A percentile compares a stretch with the other conserved stretches of the same genome.
These are phyloP conservation scores for Decorospora gaudefroyi DNA, from an alignment of 2,329 filamentous ascomycete species.

Conservation along the genomic window DNA sequence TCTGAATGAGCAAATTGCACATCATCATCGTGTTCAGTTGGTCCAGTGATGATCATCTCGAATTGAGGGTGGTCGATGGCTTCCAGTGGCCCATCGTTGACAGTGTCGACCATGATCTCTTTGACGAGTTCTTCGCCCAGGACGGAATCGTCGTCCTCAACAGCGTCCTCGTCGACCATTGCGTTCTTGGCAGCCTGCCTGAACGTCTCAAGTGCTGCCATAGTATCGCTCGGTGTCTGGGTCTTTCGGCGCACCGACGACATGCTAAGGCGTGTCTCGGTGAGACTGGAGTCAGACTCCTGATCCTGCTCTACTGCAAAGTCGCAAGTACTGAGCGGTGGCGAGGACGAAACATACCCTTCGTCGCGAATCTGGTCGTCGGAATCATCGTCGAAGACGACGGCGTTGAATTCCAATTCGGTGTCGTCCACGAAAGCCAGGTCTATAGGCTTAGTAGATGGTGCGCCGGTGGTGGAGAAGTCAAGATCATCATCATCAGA, in stretches of 20 bases:
- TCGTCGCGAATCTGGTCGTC: slow-evolving; percentile 6
- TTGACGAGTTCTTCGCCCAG: no score
- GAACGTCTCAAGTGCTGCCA: slow-evolving; percentile 8
- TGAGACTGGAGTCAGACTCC: background rate
- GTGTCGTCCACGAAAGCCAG: background rate
- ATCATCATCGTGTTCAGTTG: background rate
- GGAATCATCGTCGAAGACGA: slow-evolving; percentile 4
- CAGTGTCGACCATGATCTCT: background rate
- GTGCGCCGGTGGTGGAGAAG: background rate
- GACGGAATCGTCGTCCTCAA: background rate
- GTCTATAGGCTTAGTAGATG: background rate
- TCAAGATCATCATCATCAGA: background rate
- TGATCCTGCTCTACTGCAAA: background rate
- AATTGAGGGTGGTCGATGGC: background rate
- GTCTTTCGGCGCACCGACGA: background rate
- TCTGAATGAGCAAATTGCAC: no score
- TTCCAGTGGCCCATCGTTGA: slow-evolving; percentile 1
- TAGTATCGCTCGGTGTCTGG: slow-evolving; percentile 1
- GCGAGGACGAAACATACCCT: slow-evolving; percentile 16
- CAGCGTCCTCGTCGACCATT: background rate
- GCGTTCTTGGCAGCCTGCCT: background rate
- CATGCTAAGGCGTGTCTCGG: background rate
- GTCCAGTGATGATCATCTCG: background rate
- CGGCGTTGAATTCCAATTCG: slow-evolving; percentile 12
- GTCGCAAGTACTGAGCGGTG: background rate